Evolutionary conservation across 352 stramenopile genomes (phyloP).

Genomic region (Phytopythium vexans): DNA sequence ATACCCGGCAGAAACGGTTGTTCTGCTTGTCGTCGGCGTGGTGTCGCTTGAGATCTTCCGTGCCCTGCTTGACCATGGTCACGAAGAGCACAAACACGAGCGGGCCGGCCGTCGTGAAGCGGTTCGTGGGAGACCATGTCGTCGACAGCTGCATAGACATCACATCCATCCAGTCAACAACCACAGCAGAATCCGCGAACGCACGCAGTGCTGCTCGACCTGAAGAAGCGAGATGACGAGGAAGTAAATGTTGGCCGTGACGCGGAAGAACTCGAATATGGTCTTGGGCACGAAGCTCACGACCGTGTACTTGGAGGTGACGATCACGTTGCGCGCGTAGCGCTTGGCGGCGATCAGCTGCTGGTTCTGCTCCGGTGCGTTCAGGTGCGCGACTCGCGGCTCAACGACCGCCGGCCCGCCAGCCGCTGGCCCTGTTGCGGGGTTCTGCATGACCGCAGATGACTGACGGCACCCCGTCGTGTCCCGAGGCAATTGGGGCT

Average conservation of each 20-base stretch:
- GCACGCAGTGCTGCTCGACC: slow-evolving; percentile 10
- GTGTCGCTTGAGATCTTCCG: slow-evolving; percentile 69
- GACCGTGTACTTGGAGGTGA: slow-evolving; percentile 92
- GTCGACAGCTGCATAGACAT: slow-evolving; percentile 39
- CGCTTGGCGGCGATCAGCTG: slow-evolving; percentile 39
- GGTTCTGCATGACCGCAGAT: too few relatives aligned
- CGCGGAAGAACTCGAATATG: slow-evolving; percentile 93
- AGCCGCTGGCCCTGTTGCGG: too few relatives aligned
- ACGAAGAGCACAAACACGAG: slow-evolving; percentile 73
- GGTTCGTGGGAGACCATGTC: slow-evolving; percentile 63
- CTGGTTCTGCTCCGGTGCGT: slow-evolving; percentile 48
- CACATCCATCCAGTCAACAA: too few relatives aligned
- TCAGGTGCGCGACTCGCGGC: slow-evolving; percentile 51
- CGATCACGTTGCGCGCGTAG: slow-evolving; percentile 80
- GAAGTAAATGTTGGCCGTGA: slow-evolving; percentile 95
- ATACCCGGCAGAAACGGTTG: slow-evolving; percentile 41
- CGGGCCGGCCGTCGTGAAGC: slow-evolving; percentile 66
- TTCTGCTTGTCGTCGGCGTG: slow-evolving; percentile 67
- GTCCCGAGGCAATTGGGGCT: too few relatives aligned
- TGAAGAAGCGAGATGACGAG: slow-evolving; percentile 91
- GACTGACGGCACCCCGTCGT: too few relatives aligned
- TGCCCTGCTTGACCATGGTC: slow-evolving; percentile 72
- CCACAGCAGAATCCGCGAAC: neutral
- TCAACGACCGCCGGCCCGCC: slow-evolving; percentile 4
- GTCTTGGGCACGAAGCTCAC: slow-evolving; percentile 90